phyloP scores from a whole-genome alignment of 2,329 filamentous ascomycete species.

The Hymenoscyphus scutula region DNA sequence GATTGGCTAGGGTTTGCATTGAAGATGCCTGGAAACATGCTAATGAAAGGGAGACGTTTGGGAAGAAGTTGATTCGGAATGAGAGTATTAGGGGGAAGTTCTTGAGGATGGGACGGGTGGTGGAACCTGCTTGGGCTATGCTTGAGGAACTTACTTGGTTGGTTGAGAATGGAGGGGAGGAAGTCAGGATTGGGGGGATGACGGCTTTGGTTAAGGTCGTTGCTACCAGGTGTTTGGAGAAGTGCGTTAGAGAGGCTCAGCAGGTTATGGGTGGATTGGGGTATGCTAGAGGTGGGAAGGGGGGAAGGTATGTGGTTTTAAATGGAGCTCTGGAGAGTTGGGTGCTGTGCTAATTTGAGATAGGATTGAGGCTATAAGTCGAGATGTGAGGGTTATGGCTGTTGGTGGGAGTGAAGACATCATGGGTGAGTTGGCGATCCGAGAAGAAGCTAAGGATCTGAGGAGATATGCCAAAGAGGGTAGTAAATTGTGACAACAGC shows the following conservation, averaged over 20 bases:
- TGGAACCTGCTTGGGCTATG: slow-evolving; percentile 62
- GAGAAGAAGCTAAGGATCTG: slow-evolving; percentile 36
- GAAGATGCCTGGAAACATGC: slow-evolving; percentile 53
- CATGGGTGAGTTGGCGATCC: slow-evolving; percentile 34
- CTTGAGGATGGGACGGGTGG: slow-evolving; percentile 54
- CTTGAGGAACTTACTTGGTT: slow-evolving; percentile 56
- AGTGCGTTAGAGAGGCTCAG: slow-evolving; percentile 53
- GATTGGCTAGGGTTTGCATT: slow-evolving; percentile 55
- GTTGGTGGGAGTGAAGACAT: slow-evolving; percentile 38
- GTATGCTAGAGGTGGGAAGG: slow-evolving; percentile 49
- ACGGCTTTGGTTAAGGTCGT: slow-evolving; percentile 52
- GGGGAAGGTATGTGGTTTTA: slow-evolving; percentile 36
- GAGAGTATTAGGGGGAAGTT: slow-evolving; percentile 61
- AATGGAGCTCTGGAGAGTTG: background rate
- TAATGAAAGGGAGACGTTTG: slow-evolving; percentile 54
- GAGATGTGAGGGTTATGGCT: slow-evolving; percentile 49
- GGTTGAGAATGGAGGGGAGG: slow-evolving; percentile 27
- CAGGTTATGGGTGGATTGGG: slow-evolving; percentile 53
- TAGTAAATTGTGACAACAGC: slow-evolving; percentile 23
- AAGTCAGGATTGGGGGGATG: slow-evolving; percentile 48
- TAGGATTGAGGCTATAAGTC: slow-evolving; percentile 51
- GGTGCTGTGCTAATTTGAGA: slow-evolving; percentile 18
- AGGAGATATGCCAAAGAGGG: slow-evolving; percentile 22
- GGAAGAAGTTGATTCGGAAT: slow-evolving; percentile 54
- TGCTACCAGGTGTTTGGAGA: slow-evolving; percentile 51